Percentiles rank a stretch among this genome's conserved stretches.
Evolutionary conservation across 2,329 filamentous ascomycete genomes (phyloP).

Genomic region (Didymella pinodella): DNA sequence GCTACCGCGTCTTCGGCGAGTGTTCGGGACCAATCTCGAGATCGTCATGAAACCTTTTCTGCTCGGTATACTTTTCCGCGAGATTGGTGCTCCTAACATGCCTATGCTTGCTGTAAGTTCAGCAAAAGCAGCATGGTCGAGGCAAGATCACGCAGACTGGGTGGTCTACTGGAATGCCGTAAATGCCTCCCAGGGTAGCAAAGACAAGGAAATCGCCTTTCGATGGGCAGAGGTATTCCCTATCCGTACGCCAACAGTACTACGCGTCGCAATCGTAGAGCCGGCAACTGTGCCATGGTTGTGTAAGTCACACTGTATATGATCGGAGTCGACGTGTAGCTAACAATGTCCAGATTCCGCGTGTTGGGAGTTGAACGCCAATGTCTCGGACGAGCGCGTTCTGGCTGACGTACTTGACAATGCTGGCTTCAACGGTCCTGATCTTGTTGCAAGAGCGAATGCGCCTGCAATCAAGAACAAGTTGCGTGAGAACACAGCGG

Average conservation of each 20-base stretch:
- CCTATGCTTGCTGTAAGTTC: slow-evolving; percentile 36
- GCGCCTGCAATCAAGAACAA: slow-evolving; percentile 32
- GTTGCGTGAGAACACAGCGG: slow-evolving; percentile 40
- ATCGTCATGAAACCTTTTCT: slow-evolving; percentile 47
- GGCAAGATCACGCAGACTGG: slow-evolving; percentile 47
- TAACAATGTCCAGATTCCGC: slow-evolving; percentile 37
- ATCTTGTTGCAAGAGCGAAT: slow-evolving; percentile 39
- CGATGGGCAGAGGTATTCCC: slow-evolving; percentile 44
- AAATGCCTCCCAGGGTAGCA: slow-evolving; percentile 36
- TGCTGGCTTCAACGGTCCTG: slow-evolving; percentile 38
- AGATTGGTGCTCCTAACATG: slow-evolving; percentile 47
- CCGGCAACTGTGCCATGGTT: slow-evolving; percentile 32
- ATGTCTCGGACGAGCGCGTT: slow-evolving; percentile 40
- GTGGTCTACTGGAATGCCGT: slow-evolving; percentile 45
- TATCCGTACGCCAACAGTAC: slow-evolving; percentile 45
- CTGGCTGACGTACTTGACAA: slow-evolving; percentile 35
- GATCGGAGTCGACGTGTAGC: not conserved
- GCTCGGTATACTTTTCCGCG: slow-evolving; percentile 45
- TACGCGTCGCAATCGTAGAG: slow-evolving; percentile 43
- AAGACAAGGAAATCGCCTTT: slow-evolving; percentile 39
- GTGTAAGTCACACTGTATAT: slow-evolving; percentile 29
- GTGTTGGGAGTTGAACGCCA: slow-evolving; percentile 44
- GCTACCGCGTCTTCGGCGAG: slow-evolving; percentile 36
- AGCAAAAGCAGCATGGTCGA: slow-evolving; percentile 38
- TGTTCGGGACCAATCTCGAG: slow-evolving; percentile 35